Conservation (phyloP, 73 alveolate species). For the Uronychia binucleata region DNA sequence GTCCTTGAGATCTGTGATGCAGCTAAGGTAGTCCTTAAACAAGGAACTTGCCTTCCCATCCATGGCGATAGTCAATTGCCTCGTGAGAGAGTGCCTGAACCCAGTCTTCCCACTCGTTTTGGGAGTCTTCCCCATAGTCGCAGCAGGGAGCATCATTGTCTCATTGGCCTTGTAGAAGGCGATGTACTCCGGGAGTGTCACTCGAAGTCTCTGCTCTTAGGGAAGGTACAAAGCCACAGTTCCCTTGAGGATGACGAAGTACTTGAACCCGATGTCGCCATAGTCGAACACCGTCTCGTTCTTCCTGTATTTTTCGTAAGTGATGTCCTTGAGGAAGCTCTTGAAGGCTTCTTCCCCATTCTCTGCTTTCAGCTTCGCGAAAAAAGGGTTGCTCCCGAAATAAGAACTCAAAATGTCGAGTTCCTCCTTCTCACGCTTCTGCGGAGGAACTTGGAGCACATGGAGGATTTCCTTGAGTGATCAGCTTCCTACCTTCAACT, state of each 20-base stretch:
- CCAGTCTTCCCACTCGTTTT: too few relatives aligned
- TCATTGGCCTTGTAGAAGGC: not conserved
- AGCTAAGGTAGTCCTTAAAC: not conserved
- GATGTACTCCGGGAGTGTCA: not conserved
- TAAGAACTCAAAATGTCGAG: not conserved
- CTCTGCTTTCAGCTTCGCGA: not conserved
- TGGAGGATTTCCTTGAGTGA: not conserved
- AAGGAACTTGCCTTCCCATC: not conserved
- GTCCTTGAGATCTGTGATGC: not conserved
- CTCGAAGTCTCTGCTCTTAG: not conserved
- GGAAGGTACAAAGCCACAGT: not conserved
- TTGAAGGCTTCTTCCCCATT: not conserved
- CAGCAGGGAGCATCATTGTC: not conserved
- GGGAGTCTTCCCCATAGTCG: not conserved
- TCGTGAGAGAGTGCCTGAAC: too few relatives aligned
- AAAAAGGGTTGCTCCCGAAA: not conserved
- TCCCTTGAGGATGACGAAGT: not conserved
- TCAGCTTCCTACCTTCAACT: too few relatives aligned
- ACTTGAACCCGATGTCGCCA: not conserved
- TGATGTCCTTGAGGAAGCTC: not conserved
- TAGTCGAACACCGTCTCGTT: not conserved
- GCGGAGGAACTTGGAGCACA: not conserved
- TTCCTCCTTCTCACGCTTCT: not conserved
- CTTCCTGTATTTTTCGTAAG: not conserved
- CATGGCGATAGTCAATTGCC: too few relatives aligned